These are phyloP conservation scores for Ogataea nakhonphanomensis DNA, from an alignment of 805 yeast genomes.

Conservation along the genomic window DNA sequence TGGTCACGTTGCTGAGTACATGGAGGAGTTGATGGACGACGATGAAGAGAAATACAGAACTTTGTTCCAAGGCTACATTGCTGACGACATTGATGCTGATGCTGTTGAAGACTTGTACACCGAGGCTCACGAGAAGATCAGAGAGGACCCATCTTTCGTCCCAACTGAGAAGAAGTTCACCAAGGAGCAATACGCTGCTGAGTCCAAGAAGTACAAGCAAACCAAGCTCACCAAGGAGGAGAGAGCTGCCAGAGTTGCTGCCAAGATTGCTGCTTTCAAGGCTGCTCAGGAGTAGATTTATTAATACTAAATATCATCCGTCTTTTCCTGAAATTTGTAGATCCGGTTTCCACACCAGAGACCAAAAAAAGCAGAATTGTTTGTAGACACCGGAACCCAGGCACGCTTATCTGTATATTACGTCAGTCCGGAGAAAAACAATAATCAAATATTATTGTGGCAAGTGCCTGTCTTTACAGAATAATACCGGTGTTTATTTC, in stretches of 20 bases:
- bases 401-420: conserved; percentile 4
- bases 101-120: conserved; percentile 92
- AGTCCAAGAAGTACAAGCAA: conserved; percentile 87
- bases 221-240: conserved; percentile 86
- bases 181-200: conserved; percentile 98
- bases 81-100: conserved; percentile 96
- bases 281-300: conserved; percentile 39
- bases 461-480: conserved; percentile 3
- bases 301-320: background rate
- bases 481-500: background rate
- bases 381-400: background rate
- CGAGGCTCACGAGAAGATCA: conserved; percentile 92
- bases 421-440: conserved; percentile 1
- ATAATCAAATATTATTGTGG: conserved; percentile 4
- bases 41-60: conserved; percentile 99
- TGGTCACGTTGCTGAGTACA: conserved; percentile 99
- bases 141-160: conserved; percentile 92
- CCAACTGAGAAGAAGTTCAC: conserved; percentile 89
- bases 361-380: background rate
- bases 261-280: conserved; percentile 91
- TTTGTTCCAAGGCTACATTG: conserved; percentile 94
- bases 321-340: no score
- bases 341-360: background rate
- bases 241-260: conserved; percentile 84
- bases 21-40: conserved; percentile 99